A percentile compares a stretch with the other conserved stretches of the same genome.
phyloP scores from a whole-genome alignment of 2,329 filamentous ascomycete species.

The Colletotrichum nymphaeae region DNA sequence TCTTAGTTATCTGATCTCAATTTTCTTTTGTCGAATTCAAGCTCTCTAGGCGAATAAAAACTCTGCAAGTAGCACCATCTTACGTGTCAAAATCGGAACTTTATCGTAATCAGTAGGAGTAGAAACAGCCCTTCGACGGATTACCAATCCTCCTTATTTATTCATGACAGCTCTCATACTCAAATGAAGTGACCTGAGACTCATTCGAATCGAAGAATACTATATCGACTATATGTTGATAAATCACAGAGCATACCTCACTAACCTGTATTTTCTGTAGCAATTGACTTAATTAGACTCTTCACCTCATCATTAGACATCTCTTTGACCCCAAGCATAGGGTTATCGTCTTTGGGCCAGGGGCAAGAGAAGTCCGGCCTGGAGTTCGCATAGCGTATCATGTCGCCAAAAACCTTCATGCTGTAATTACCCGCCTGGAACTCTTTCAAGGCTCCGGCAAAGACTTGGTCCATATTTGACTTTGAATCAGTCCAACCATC shows the following conservation, averaged over 20 bases:
- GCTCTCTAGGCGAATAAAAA: too few species aligned
- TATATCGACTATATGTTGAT: too few species aligned
- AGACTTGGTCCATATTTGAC: constrained; percentile 33
- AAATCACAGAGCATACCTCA: too few species aligned
- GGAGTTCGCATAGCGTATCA: constrained; percentile 37
- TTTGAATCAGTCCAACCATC: constrained; percentile 33
- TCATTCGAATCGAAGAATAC: background rate
- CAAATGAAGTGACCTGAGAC: background rate
- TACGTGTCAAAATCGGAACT: too few species aligned
- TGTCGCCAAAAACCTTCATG: constrained; percentile 26
- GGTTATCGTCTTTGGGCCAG: constrained; percentile 36
- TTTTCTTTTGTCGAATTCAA: too few species aligned
- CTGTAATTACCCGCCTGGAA: constrained; percentile 35
- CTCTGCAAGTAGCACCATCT: too few species aligned
- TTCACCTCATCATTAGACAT: constrained; percentile 36
- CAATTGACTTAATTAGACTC: constrained; percentile 31
- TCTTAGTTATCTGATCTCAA: too few species aligned
- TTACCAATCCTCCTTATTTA: too few species aligned
- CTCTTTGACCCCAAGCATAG: constrained; percentile 35
- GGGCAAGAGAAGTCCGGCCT: constrained; percentile 28
- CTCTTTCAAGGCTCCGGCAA: constrained; percentile 31
- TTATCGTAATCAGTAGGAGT: too few species aligned
- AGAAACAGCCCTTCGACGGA: too few species aligned
- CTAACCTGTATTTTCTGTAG: background rate
- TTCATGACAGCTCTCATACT: too few species aligned